Percentiles rank a stretch among this genome's conserved stretches.
Evolutionary conservation across 2,329 filamentous ascomycete species (phyloP).

Genomic region (Aspergillus latus): DNA sequence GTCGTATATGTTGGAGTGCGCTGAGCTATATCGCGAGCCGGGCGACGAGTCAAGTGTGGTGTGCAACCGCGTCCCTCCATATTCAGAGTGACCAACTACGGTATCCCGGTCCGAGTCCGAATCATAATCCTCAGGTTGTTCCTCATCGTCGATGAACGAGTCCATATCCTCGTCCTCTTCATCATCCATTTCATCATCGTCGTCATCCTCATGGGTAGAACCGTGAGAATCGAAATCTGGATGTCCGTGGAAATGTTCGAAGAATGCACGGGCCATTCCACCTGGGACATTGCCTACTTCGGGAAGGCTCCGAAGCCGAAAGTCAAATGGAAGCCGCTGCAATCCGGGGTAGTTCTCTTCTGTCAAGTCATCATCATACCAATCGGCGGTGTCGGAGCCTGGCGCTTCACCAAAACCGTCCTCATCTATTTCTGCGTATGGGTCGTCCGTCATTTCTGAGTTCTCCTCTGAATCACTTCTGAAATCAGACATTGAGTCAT

Average conservation of each 20-base stretch:
- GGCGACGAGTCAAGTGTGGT: conserved; percentile 17
- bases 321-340: not conserved
- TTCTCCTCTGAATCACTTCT: conserved; percentile 49
- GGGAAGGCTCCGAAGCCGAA: conserved; percentile 11
- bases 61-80: conserved; percentile 9
- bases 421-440: conserved; percentile 17
- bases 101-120: conserved; percentile 36
- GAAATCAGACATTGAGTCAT: conserved; percentile 41
- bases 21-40: conserved; percentile 20
- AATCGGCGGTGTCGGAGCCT: conserved; percentile 22
- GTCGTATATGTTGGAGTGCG: conserved; percentile 8
- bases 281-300: not conserved
- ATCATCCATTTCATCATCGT: conserved; percentile 12
- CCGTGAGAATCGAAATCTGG: not conserved
- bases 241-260: conserved; percentile 2
- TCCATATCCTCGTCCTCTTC: conserved; percentile 32
- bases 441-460: conserved; percentile 42
- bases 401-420: conserved; percentile 32
- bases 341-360: not conserved
- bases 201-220: conserved; percentile 5
- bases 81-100: conserved; percentile 28
- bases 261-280: not conserved
- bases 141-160: conserved; percentile 38
- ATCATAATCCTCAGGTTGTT: conserved; percentile 23
- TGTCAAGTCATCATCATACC: conserved; percentile 8